Conservation (phyloP, 1,284 basidiomycete species). For the Boletellus deceptivus region DNA sequence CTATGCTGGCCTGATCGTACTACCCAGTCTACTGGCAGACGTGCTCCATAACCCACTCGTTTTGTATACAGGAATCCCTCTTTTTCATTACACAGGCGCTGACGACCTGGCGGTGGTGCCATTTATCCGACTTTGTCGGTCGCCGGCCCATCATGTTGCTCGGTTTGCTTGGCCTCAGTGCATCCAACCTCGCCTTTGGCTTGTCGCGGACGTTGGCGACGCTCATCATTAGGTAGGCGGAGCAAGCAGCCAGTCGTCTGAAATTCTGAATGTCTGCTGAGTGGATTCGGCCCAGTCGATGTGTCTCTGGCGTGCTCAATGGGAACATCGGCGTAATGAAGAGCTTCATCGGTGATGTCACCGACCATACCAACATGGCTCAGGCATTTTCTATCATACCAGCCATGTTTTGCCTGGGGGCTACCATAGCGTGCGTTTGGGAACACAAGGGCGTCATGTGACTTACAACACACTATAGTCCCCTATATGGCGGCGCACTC, state of each 20-base stretch:
- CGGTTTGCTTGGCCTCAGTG: neutral
- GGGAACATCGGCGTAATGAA: neutral
- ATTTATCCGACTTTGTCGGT: neutral
- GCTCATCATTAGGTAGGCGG: neutral
- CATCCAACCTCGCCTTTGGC: neutral
- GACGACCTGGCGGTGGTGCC: neutral
- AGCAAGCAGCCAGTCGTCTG: no score
- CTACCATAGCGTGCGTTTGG: neutral
- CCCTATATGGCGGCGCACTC: neutral
- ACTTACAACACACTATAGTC: neutral
- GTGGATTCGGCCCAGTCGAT: neutral
- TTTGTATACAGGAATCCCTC: neutral
- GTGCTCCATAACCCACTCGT: neutral
- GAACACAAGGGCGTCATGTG: no score
- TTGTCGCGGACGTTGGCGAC: neutral
- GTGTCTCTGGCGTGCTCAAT: neutral
- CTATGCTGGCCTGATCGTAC: neutral
- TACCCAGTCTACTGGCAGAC: neutral
- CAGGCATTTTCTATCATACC: neutral
- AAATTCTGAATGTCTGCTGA: neutral
- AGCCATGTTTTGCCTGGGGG: neutral
- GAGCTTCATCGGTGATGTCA: neutral
- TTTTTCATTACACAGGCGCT: neutral
- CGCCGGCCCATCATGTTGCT: neutral
- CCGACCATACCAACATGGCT: neutral